Conservation (phyloP, 805 yeast genomes). For the Blastobotrys terrestris region DNA sequence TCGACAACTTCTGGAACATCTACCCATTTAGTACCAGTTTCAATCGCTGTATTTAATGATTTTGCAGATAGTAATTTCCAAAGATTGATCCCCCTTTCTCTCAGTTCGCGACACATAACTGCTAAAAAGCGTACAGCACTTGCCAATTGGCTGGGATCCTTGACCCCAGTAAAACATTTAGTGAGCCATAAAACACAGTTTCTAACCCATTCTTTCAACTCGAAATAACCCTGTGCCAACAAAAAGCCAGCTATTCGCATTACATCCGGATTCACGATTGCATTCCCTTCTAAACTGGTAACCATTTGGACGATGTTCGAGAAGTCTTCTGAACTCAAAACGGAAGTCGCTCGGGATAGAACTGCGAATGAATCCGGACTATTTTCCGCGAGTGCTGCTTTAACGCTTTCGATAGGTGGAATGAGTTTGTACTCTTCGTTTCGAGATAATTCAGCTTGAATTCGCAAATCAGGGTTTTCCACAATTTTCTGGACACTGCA, state of each 20-base stretch:
- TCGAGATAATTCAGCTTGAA: not conserved
- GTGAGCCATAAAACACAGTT: constrained; percentile 21
- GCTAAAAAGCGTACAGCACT: not conserved
- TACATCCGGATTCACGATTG: constrained; percentile 8
- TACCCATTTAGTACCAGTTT: constrained; percentile 40
- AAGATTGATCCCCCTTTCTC: constrained; percentile 3
- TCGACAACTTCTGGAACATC: constrained; percentile 37
- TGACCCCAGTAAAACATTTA: constrained; percentile 16
- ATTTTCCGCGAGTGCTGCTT: not conserved
- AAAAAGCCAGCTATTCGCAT: constrained; percentile 9
- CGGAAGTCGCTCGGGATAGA: not conserved
- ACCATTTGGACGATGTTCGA: not conserved
- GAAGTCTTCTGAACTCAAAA: not conserved
- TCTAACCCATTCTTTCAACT: constrained; percentile 14
- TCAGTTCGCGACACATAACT: constrained; percentile 25
- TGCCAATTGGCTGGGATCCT: not conserved
- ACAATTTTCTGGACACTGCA: not conserved
- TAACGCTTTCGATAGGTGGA: not conserved
- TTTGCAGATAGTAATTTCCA: constrained; percentile 18
- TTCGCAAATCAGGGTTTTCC: not conserved
- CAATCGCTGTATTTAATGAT: constrained; percentile 28
- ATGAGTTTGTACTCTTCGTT: not conserved
- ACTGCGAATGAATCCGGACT: not conserved
- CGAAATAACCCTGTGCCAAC: not conserved
- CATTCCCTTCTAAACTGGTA: not conserved